Percentiles rank a stretch among this genome's conserved stretches.
phyloP scores from a whole-genome alignment of 306 rosid species.

The peach (Prunus persica) region DNA sequence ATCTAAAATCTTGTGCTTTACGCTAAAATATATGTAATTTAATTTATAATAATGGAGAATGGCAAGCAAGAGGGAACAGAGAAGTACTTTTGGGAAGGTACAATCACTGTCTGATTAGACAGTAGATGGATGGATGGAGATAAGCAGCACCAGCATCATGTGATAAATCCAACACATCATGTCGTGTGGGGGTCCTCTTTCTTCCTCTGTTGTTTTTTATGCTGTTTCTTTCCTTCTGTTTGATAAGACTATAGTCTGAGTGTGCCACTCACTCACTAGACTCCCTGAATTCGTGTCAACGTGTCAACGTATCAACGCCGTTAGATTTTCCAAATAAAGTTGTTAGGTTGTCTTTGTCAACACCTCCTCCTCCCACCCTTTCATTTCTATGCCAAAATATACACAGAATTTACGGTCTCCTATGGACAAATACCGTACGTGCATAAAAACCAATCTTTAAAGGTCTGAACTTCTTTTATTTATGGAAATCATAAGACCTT shows the following conservation, averaged over 20 bases:
- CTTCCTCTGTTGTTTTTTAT: not conserved
- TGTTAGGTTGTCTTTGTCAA: slow-evolving; percentile 51
- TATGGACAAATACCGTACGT: no score
- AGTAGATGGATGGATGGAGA: slow-evolving; percentile 12
- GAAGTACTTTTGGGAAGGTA: slow-evolving; percentile 28
- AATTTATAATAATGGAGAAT: slow-evolving; percentile 5
- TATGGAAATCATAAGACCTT: no score
- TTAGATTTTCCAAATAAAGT: slow-evolving; percentile 32
- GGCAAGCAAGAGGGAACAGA: slow-evolving; percentile 12
- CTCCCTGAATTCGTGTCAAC: slow-evolving; percentile 13
- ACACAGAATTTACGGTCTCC: not conserved
- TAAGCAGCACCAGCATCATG: slow-evolving; percentile 21
- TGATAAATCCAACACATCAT: slow-evolving; percentile 37
- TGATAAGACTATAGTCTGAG: slow-evolving; percentile 24
- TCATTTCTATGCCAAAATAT: not conserved
- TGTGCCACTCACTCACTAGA: slow-evolving; percentile 1
- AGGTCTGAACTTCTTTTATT: not conserved
- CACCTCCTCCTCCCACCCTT: slow-evolving; percentile 15
- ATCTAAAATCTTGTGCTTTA: slow-evolving; percentile 1
- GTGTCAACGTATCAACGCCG: no score
- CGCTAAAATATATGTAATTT: not conserved
- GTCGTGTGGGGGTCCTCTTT: not conserved
- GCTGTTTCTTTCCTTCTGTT: not conserved
- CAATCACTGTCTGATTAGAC: slow-evolving; percentile 37
- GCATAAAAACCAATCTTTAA: not conserved